Percentiles rank a stretch among this genome's conserved stretches.
phyloP scores from a whole-genome alignment of 2,329 filamentous ascomycete species.

The Penicillium crustosum region DNA sequence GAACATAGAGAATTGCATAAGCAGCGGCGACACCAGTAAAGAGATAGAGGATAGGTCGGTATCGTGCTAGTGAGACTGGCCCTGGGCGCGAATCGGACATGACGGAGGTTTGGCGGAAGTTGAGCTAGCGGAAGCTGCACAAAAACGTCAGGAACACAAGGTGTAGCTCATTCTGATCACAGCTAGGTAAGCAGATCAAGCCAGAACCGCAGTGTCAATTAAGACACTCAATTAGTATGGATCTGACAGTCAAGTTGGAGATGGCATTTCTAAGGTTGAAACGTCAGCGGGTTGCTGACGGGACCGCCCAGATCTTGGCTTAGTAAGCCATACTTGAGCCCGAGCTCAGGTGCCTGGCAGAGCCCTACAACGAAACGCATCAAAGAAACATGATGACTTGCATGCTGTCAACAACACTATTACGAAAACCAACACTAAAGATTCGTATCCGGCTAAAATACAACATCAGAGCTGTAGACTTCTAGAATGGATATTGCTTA shows the following conservation, averaged over 20 bases:
- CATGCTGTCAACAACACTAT: too few relatives aligned
- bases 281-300: conserved; percentile 1
- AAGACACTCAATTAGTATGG: not conserved
- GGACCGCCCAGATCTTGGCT: not conserved
- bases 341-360: too few relatives aligned
- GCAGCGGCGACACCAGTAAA: conserved; percentile 44
- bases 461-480: too few relatives aligned
- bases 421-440: too few relatives aligned
- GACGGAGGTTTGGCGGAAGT: conserved; percentile 24
- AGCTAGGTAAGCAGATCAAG: not conserved
- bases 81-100: conserved; percentile 36
- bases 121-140: conserved; percentile 18
- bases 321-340: too few relatives aligned
- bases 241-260: not conserved
- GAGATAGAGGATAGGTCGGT: conserved; percentile 44
- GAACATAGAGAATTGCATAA: conserved; percentile 44
- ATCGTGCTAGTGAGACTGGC: conserved; percentile 37
- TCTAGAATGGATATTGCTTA: too few relatives aligned
- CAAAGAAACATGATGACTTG: too few relatives aligned
- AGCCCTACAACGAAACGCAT: too few relatives aligned
- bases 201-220: not conserved
- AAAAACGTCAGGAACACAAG: conserved; percentile 13
- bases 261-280: conserved; percentile 1
- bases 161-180: conserved; percentile 17
- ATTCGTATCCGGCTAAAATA: too few relatives aligned